phyloP scores from a whole-genome alignment of 176 grass and related monocot species.

The Ampelocalamus luodianensis region DNA sequence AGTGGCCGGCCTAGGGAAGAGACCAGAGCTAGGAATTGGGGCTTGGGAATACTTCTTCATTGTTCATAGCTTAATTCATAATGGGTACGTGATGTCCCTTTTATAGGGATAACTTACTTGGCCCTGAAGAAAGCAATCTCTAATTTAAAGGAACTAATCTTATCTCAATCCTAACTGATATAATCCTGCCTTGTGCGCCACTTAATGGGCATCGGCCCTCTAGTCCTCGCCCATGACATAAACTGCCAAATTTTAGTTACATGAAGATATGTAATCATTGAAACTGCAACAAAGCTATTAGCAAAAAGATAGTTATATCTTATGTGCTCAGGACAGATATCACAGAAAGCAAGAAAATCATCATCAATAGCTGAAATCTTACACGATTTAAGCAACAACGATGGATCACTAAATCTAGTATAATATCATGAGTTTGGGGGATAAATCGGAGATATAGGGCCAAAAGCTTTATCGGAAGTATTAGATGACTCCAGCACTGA shows the following conservation, averaged over 20 bases:
- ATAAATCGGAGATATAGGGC: background rate
- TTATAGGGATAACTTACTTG: too few relatives aligned
- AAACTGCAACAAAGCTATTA: background rate
- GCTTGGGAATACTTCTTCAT: too few relatives aligned
- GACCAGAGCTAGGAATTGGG: too few relatives aligned
- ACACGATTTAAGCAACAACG: background rate
- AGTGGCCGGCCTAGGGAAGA: too few relatives aligned
- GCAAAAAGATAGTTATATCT: background rate
- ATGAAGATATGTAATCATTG: background rate
- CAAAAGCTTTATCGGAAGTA: background rate
- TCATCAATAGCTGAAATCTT: background rate
- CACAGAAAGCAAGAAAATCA: conserved; percentile 1
- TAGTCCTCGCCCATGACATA: too few relatives aligned
- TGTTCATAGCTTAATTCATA: too few relatives aligned
- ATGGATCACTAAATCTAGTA: background rate
- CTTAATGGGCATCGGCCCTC: too few relatives aligned
- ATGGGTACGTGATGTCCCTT: too few relatives aligned
- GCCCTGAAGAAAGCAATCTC: too few relatives aligned
- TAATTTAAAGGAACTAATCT: too few relatives aligned
- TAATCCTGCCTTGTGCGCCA: too few relatives aligned
- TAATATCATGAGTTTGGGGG: background rate
- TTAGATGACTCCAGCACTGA: background rate
- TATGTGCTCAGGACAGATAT: background rate
- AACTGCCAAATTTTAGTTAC: background rate
- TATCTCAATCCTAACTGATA: too few relatives aligned